Evolutionary conservation across 805 yeast genomes (phyloP).

Genomic region (Suhomyces sp.): DNA sequence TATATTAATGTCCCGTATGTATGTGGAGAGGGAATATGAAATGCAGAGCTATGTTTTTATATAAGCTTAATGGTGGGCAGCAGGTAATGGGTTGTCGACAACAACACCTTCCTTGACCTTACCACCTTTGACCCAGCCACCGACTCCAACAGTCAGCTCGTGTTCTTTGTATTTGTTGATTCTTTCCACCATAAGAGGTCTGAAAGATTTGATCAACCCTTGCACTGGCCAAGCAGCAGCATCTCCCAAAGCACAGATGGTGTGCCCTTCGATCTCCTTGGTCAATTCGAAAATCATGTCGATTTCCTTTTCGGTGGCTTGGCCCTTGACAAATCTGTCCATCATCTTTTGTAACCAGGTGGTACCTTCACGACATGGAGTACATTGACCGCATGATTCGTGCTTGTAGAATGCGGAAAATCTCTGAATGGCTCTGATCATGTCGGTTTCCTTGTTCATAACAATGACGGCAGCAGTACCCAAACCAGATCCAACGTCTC

Average conservation of each 20-base stretch:
- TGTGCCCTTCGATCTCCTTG: slow-evolving; percentile 86
- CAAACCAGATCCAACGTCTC: slow-evolving; percentile 81
- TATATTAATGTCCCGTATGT: background rate
- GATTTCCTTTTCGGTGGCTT: slow-evolving; percentile 76
- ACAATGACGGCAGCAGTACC: slow-evolving; percentile 94
- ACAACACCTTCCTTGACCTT: slow-evolving; percentile 61
- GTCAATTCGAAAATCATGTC: slow-evolving; percentile 83
- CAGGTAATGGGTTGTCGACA: slow-evolving; percentile 56
- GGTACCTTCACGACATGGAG: slow-evolving; percentile 93
- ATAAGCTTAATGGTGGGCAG: slow-evolving; percentile 29
- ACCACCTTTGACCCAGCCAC: slow-evolving; percentile 76
- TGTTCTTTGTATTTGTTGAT: slow-evolving; percentile 58
- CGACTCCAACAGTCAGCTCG: slow-evolving; percentile 51
- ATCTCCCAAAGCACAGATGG: slow-evolving; percentile 89
- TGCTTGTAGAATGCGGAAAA: slow-evolving; percentile 82
- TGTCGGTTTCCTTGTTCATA: slow-evolving; percentile 82
- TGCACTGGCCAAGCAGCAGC: slow-evolving; percentile 95
- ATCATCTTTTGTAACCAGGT: slow-evolving; percentile 81
- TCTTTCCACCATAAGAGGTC: slow-evolving; percentile 78
- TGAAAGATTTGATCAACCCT: slow-evolving; percentile 80
- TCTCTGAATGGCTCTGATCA: slow-evolving; percentile 82
- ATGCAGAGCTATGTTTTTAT: background rate
- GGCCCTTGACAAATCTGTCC: slow-evolving; percentile 78
- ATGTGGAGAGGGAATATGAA: background rate
- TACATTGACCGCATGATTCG: slow-evolving; percentile 93